Conservation (phyloP, 805 yeast species). For the Lipomyces yamanashiensis region DNA sequence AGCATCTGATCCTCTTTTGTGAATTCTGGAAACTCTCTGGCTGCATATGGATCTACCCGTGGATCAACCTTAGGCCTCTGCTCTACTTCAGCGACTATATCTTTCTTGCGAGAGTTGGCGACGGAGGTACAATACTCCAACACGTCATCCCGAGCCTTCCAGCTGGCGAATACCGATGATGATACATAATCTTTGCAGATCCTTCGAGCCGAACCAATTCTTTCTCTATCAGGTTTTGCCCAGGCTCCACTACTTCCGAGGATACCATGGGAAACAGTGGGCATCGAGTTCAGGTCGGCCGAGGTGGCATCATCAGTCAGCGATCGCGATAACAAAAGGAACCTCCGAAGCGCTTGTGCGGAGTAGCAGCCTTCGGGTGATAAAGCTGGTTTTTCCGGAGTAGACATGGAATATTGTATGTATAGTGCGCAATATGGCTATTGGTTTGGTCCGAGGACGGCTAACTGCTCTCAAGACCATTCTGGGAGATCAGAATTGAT, state of each 20-base stretch:
- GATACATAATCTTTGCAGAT: constrained; percentile 19
- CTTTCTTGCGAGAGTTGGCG: constrained; percentile 43
- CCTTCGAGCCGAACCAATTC: constrained; percentile 17
- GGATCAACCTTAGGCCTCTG: constrained; percentile 42
- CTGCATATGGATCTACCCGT: constrained; percentile 48
- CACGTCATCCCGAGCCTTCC: constrained; percentile 38
- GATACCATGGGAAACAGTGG: neutral
- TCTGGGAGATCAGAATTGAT: too few relatives aligned
- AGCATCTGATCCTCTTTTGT: constrained; percentile 31
- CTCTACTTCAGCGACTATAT: constrained; percentile 45
- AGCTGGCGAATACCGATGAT: constrained; percentile 33
- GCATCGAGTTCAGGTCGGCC: constrained; percentile 30
- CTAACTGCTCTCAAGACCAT: too few relatives aligned
- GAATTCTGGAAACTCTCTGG: constrained; percentile 37
- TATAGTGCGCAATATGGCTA: neutral
- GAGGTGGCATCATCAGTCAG: constrained; percentile 31
- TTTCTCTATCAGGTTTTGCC: constrained; percentile 25
- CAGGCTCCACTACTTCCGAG: constrained; percentile 16
- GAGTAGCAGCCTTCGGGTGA: constrained; percentile 27
- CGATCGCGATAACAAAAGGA: constrained; percentile 27
- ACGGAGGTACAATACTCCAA: constrained; percentile 34
- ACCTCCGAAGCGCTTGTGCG: constrained; percentile 29
- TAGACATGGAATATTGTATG: neutral
- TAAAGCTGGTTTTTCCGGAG: constrained; percentile 18
- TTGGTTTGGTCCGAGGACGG: neutral